These are phyloP conservation scores for Cyamopsis tetragonoloba DNA, from an alignment of 306 rosid genomes.

Conservation along the genomic window DNA sequence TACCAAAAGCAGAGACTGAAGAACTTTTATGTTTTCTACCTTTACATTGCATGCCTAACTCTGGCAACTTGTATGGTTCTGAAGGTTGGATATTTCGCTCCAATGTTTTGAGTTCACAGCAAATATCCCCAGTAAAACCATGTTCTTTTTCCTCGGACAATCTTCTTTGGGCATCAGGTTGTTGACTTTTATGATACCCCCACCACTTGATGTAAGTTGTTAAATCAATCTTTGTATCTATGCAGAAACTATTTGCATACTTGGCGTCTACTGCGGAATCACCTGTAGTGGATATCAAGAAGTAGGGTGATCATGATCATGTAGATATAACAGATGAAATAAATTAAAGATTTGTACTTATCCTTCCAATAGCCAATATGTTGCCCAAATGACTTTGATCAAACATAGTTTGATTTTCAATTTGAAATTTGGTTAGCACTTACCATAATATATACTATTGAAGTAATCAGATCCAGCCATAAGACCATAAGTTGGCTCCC, in stretches of 20 bases:
- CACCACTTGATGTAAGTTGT: slow-evolving; percentile 74
- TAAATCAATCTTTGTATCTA: slow-evolving; percentile 66
- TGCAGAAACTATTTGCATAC: slow-evolving; percentile 40
- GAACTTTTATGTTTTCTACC: slow-evolving; percentile 38
- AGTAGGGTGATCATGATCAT: background rate
- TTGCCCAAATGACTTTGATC: background rate
- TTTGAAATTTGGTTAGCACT: slow-evolving; percentile 20
- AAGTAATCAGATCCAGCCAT: slow-evolving; percentile 59
- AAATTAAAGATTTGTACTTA: background rate
- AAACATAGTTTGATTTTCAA: background rate
- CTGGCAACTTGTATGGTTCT: slow-evolving; percentile 72
- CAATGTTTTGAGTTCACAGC: slow-evolving; percentile 50
- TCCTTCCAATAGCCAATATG: background rate
- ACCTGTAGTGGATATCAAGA: slow-evolving; percentile 32
- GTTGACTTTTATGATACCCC: slow-evolving; percentile 58
- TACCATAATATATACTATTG: slow-evolving; percentile 56
- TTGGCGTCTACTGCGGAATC: slow-evolving; percentile 61
- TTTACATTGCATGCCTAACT: slow-evolving; percentile 44
- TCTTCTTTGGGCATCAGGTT: slow-evolving; percentile 37
- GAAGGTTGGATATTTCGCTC: slow-evolving; percentile 43
- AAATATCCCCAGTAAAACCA: slow-evolving; percentile 50
- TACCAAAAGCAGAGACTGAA: slow-evolving; percentile 56
- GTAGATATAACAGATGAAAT: background rate
- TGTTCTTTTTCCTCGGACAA: slow-evolving; percentile 51
- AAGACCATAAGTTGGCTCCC: slow-evolving; percentile 66